Evolutionary conservation across 2,329 filamentous ascomycete species (phyloP).

Genomic region (Neofusicoccum sp.): DNA sequence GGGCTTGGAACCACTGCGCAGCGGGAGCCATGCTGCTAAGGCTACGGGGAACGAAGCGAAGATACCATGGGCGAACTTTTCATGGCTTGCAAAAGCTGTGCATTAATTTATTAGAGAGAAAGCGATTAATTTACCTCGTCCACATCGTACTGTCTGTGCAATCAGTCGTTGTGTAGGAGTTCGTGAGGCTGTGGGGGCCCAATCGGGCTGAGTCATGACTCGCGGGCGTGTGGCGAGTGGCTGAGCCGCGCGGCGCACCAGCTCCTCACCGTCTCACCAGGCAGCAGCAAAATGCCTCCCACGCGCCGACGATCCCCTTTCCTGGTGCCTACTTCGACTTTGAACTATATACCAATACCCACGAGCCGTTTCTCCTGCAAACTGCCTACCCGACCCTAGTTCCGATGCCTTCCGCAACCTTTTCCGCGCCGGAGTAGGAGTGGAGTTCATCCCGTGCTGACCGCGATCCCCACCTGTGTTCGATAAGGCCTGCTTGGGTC

Average conservation of each 20-base stretch:
- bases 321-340: neutral
- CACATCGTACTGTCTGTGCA: no score
- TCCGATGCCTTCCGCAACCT: neutral
- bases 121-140: no score
- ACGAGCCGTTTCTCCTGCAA: neutral
- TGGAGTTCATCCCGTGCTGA: slow-evolving; percentile 1
- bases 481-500: neutral
- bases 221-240: neutral
- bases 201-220: neutral
- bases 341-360: slow-evolving; percentile 1
- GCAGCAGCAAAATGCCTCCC: slow-evolving; percentile 31
- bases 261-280: slow-evolving; percentile 20
- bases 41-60: no score
- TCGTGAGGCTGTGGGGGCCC: neutral
- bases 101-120: no score
- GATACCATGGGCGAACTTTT: no score
- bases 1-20: neutral
- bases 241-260: neutral
- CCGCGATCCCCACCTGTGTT: neutral
- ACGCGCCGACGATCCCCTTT: neutral
- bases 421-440: neutral
- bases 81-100: neutral
- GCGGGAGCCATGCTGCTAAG: no score
- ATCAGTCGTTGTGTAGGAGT: neutral
- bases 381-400: neutral